Evolutionary conservation across 257 asterid genomes (phyloP).

Genomic region (Salvia miltiorrhiza): DNA sequence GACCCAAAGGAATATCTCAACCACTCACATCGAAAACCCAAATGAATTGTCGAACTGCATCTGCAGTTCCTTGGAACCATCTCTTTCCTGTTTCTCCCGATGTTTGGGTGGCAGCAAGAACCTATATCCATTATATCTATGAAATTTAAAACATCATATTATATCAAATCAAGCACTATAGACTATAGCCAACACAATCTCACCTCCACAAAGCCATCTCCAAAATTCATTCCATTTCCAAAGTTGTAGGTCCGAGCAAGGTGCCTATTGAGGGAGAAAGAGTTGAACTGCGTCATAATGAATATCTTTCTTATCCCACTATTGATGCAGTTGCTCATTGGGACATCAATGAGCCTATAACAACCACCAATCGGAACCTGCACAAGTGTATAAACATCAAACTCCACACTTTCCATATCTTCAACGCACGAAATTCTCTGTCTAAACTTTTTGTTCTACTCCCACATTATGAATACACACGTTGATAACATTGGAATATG

Average conservation of each 20-base stretch:
- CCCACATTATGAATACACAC: neutral
- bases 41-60: slow-evolving; percentile 89
- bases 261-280: slow-evolving; percentile 93
- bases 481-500: neutral
- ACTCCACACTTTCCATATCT: neutral
- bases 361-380: slow-evolving; percentile 98
- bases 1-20: neutral
- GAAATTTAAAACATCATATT: neutral
- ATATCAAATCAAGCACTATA: neutral
- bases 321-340: slow-evolving; percentile 97
- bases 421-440: neutral
- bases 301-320: slow-evolving; percentile 88
- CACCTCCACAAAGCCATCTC: slow-evolving; percentile 99
- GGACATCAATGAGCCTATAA: slow-evolving; percentile 89
- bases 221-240: slow-evolving; percentile 78
- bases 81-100: slow-evolving; percentile 86
- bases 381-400: slow-evolving; percentile 1
- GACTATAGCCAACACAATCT: neutral
- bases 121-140: slow-evolving; percentile 34
- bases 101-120: slow-evolving; percentile 97
- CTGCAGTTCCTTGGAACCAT: slow-evolving; percentile 99
- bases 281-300: slow-evolving; percentile 91
- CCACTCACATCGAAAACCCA: slow-evolving; percentile 91
- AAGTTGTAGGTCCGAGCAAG: slow-evolving; percentile 74
- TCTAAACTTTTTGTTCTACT: neutral